These are phyloP conservation scores for Pelargonium cotyledonis DNA, from an alignment of 441 rosid species.

Conservation along the genomic window DNA sequence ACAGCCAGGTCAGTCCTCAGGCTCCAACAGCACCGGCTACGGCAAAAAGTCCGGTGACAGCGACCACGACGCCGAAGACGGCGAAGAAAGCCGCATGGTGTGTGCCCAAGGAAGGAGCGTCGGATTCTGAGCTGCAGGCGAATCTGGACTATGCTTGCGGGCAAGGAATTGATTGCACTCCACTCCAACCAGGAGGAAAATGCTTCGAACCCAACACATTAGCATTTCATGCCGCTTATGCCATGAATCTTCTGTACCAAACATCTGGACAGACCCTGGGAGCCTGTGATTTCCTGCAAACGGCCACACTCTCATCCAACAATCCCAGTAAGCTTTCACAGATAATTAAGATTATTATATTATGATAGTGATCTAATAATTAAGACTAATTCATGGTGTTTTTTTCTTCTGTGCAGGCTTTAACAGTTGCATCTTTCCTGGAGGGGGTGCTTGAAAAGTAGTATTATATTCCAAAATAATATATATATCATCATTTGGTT, in stretches of 20 bases:
- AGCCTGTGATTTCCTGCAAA: constrained; percentile 74
- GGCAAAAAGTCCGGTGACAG: too few relatives aligned
- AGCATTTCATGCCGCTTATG: constrained; percentile 72
- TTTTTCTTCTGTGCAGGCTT: background rate
- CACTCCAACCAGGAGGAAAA: constrained; percentile 77
- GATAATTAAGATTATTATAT: background rate
- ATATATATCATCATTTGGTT: too few relatives aligned
- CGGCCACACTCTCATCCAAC: constrained; percentile 55
- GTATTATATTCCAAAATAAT: too few relatives aligned
- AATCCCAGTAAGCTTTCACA: constrained; percentile 61
- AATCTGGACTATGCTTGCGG: constrained; percentile 82
- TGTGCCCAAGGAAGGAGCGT: constrained; percentile 45
- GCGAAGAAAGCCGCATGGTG: constrained; percentile 40
- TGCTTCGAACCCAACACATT: constrained; percentile 76
- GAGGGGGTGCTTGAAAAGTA: constrained; percentile 1
- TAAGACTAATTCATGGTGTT: too few relatives aligned
- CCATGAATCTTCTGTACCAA: constrained; percentile 84
- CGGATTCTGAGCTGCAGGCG: constrained; percentile 54
- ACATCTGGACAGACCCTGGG: constrained; percentile 39
- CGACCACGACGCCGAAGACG: too few relatives aligned
- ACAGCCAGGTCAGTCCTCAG: constrained; percentile 27
- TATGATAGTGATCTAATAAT: background rate
- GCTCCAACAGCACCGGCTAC: background rate
- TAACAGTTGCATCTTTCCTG: background rate
- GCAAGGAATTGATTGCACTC: constrained; percentile 64